Conservation (phyloP, 1,139 yeast genomes). For the Yamadazyma aaseri region DNA sequence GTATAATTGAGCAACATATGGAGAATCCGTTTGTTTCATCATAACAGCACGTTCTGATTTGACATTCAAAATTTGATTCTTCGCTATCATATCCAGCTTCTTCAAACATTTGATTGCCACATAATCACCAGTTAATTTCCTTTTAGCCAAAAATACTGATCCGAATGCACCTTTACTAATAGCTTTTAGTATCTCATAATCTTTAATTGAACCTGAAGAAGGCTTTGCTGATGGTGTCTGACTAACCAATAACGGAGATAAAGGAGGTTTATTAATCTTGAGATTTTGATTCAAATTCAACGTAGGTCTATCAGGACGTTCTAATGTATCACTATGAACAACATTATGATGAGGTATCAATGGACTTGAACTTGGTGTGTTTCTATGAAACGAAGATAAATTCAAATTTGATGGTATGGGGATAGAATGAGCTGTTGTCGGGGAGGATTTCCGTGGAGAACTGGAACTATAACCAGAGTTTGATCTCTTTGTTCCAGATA, state of each 20-base stretch:
- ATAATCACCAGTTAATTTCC: constrained; percentile 87
- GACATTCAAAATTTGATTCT: constrained; percentile 93
- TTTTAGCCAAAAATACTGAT: constrained; percentile 81
- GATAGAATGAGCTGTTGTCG: constrained; percentile 22
- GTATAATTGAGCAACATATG: constrained; percentile 87
- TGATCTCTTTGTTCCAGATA: constrained; percentile 5
- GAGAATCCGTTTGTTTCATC: constrained; percentile 95
- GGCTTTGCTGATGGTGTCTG: constrained; percentile 48
- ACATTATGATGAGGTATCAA: constrained; percentile 14
- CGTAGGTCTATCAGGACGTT: constrained; percentile 7
- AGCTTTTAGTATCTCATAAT: constrained; percentile 88
- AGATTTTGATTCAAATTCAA: constrained; percentile 5
- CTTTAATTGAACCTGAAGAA: constrained; percentile 73
- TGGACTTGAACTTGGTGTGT: constrained; percentile 53
- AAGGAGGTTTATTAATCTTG: constrained; percentile 50
- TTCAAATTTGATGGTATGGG: constrained; percentile 51
- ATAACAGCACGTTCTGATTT: constrained; percentile 93
- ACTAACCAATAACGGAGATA: constrained; percentile 79
- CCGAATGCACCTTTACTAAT: constrained; percentile 98
- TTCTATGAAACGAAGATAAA: constrained; percentile 56
- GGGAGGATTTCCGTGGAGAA: constrained; percentile 48
- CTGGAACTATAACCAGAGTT: constrained; percentile 42
- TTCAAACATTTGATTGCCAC: constrained; percentile 94
- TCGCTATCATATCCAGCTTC: constrained; percentile 94
- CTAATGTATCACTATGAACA: constrained; percentile 9